These are phyloP conservation scores for Umbelopsis sp. DNA, from an alignment of 192 early-diverging fungal genomes.

Conservation along the genomic window DNA sequence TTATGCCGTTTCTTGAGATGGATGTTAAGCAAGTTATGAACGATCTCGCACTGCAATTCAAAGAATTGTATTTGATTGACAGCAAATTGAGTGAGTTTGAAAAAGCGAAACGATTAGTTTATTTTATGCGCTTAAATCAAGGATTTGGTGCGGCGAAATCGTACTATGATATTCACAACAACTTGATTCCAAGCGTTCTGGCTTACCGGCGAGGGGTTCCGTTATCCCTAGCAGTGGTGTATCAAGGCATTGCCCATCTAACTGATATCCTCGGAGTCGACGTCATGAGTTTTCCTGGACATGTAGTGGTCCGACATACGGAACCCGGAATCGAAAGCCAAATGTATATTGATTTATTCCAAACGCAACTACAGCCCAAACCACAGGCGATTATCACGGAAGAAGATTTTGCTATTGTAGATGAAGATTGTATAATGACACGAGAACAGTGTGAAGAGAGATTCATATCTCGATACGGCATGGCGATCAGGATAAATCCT, in stretches of 20 bases:
- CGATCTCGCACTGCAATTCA: not conserved
- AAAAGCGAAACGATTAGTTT: not conserved
- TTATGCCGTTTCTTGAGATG: not conserved
- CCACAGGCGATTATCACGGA: not conserved
- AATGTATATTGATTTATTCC: slow-evolving; percentile 10
- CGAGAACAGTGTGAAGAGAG: slow-evolving; percentile 3
- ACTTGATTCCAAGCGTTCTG: not conserved
- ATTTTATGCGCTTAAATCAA: not conserved
- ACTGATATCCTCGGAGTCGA: not conserved
- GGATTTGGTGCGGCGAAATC: not conserved
- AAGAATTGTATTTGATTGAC: not conserved
- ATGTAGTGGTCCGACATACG: not conserved
- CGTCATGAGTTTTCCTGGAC: slow-evolving; percentile 12
- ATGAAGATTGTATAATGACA: not conserved
- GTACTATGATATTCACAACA: slow-evolving; percentile 16
- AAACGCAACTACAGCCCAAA: not conserved
- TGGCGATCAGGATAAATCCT: not conserved
- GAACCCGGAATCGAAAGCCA: not conserved
- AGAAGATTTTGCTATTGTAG: not conserved
- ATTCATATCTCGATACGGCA: not conserved
- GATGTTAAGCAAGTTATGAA: not conserved
- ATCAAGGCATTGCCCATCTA: not conserved
- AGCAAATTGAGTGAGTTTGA: not conserved
- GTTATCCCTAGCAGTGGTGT: not conserved
- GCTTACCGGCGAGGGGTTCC: not conserved